These are phyloP conservation scores for Trypanosoma grayi DNA, from an alignment of 208 protist genomes.

Conservation along the genomic window DNA sequence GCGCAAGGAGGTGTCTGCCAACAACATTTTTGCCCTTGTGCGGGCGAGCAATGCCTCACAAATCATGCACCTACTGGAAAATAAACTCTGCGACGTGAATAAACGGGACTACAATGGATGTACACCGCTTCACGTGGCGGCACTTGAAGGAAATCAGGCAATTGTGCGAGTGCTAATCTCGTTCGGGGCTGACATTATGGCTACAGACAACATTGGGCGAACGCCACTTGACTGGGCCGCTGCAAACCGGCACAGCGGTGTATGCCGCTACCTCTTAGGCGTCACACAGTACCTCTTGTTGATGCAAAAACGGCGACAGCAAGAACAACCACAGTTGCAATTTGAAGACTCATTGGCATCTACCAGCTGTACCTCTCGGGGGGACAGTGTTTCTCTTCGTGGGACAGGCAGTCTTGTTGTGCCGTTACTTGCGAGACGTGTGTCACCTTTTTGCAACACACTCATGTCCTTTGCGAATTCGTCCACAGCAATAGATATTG, in stretches of 20 bases:
- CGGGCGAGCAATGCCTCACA: constrained; percentile 72
- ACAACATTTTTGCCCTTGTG: constrained; percentile 83
- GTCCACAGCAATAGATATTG: neutral
- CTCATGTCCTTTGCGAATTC: neutral
- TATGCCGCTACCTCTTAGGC: constrained; percentile 60
- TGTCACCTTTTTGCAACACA: neutral
- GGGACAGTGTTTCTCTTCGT: constrained; percentile 9
- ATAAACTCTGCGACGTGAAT: constrained; percentile 62
- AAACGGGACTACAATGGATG: constrained; percentile 87
- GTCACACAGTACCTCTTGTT: constrained; percentile 29
- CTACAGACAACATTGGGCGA: constrained; percentile 65
- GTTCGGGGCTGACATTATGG: constrained; percentile 73
- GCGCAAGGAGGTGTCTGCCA: constrained; percentile 47
- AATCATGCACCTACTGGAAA: constrained; percentile 74
- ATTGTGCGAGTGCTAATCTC: constrained; percentile 80
- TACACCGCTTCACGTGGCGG: constrained; percentile 84
- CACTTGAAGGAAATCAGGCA: constrained; percentile 70
- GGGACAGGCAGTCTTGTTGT: neutral
- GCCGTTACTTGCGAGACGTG: neutral
- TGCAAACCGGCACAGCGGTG: constrained; percentile 73
- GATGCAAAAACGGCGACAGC: constrained; percentile 14
- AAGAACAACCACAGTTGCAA: constrained; percentile 11
- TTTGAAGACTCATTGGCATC: too few relatives aligned
- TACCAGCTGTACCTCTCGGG: neutral
- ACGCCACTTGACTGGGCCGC: constrained; percentile 85